A percentile compares a stretch with the other conserved stretches of the same genome.
Evolutionary conservation across 2,329 filamentous ascomycete species (phyloP).

Genomic region (Aspergillus amoenus): DNA sequence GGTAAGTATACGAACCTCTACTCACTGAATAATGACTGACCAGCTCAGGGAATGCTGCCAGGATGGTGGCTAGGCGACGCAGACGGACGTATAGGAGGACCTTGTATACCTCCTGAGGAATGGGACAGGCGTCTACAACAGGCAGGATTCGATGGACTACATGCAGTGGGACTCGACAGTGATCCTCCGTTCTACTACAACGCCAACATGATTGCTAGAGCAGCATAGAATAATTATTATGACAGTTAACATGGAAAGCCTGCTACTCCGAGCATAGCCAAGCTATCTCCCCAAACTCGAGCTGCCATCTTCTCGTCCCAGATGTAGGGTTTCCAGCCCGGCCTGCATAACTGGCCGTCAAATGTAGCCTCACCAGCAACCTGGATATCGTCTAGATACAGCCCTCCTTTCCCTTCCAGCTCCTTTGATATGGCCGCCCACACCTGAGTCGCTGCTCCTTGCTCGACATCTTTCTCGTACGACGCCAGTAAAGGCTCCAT

Average conservation of each 20-base stretch:
- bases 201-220: neutral
- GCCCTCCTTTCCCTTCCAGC: conserved; percentile 33
- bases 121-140: neutral
- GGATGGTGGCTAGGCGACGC: neutral
- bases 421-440: conserved; percentile 36
- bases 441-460: conserved; percentile 44
- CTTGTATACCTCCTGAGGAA: neutral
- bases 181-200: neutral
- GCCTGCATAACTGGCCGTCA: neutral
- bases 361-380: neutral
- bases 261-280: neutral
- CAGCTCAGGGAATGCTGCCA: neutral
- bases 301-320: neutral
- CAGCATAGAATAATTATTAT: neutral
- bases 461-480: conserved; percentile 29
- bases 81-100: neutral
- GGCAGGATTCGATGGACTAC: neutral
- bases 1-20: neutral
- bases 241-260: neutral
- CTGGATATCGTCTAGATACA: conserved; percentile 24
- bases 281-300: neutral
- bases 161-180: neutral
- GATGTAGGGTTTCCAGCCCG: neutral
- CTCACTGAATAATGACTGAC: neutral
- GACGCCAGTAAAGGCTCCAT: neutral